These are phyloP conservation scores for Umbilicus rupestris DNA, from an alignment of 164 flowering plant species.

Conservation along the genomic window DNA sequence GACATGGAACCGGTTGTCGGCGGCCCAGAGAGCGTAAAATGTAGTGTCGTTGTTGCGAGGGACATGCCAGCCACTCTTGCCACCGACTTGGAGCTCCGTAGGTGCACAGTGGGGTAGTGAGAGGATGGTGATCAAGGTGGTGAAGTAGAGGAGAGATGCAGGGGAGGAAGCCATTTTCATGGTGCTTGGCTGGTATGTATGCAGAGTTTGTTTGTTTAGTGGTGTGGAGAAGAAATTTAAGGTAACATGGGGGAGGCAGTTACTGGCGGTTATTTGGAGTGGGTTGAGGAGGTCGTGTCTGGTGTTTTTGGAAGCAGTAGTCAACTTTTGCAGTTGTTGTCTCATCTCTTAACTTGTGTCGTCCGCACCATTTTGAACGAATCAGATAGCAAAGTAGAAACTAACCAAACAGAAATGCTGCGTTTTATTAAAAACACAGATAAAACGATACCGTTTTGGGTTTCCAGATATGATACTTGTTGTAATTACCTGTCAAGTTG, in stretches of 20 bases:
- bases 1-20: neutral
- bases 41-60: constrained; percentile 1
- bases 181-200: neutral
- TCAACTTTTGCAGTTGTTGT: neutral
- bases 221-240: neutral
- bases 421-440: too few relatives aligned
- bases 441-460: too few relatives aligned
- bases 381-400: too few relatives aligned
- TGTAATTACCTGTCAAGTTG: too few relatives aligned
- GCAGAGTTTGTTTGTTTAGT: neutral
- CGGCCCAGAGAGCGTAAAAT: constrained; percentile 3
- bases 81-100: neutral
- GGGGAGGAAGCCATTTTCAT: neutral
- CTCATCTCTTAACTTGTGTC: too few relatives aligned
- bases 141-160: neutral
- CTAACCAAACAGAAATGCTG: too few relatives aligned
- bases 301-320: neutral
- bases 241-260: neutral
- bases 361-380: too few relatives aligned
- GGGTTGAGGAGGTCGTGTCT: neutral
- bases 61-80: neutral
- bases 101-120: neutral
- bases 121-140: neutral
- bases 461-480: too few relatives aligned
- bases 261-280: constrained; percentile 1